Evolutionary conservation across 345 rosid genomes (phyloP), one percentile per base, ranked within the genome.

Genomic region (Moricandia arvensis): DNA sequence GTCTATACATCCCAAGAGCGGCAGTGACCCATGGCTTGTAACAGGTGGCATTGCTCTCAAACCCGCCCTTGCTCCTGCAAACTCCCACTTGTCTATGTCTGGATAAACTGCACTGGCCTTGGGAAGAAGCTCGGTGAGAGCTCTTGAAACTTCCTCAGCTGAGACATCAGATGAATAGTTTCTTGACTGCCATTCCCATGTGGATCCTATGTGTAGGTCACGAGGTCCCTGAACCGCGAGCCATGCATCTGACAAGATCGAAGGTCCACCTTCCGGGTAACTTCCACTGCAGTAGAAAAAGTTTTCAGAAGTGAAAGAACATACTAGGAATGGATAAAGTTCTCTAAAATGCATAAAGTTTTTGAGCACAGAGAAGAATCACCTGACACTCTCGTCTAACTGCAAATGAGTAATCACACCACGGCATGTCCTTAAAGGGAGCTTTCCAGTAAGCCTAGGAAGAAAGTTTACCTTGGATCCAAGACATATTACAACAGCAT

Each of bases 101-200:
- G 96, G 96, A 75, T 86, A 94, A 66, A 89, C 59, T 54, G 74
- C 81, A 43, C 86, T 86, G 18, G 88, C 95, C 82, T 91, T 94
- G 0, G 95, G 95, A 43, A 91, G 83, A 81, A 94, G 98, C 85
- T 83, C 86, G 15, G 81, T 30, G 7, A 94, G 88, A 54, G 97
- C 95, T 76, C 60, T 81, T 10, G 89, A 79, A 63, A 95, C 91
- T 83, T 94, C 97, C 54, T 91, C 90, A 30, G 63, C 84, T 63
- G 91, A 78, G 69, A 89, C 96, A 45, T 71, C 66, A 43, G 86
- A 64, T 49, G 90, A 88, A 60, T 81, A 81, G 65, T 94, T 86
- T 78, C 86, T 87, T 35, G 97, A 94, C 62, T 84, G 83, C 96
- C 97, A 94, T 37, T 94, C 95, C 96, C 97, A 88, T 21, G 97